Evolutionary conservation across 2,329 filamentous ascomycete genomes (phyloP).

Genomic region (Graphium sp.): DNA sequence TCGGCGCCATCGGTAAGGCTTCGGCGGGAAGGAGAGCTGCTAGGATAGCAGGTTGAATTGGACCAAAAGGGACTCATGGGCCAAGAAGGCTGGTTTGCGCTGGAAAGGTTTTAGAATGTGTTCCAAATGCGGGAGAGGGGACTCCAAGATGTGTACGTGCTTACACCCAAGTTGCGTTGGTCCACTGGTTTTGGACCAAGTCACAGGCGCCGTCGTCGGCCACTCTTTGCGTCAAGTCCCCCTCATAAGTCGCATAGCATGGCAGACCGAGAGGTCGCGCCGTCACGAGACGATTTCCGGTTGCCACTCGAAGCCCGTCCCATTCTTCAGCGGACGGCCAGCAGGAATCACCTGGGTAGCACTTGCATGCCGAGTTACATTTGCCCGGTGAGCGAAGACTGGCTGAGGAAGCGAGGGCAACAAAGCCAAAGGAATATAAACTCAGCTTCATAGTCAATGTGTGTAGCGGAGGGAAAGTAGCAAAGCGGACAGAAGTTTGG

Average conservation of each 20-base stretch:
- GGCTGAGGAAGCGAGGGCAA: too few relatives aligned
- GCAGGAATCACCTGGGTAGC: slow-evolving; percentile 29
- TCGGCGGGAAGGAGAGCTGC: too few relatives aligned
- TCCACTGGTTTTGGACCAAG: slow-evolving; percentile 16
- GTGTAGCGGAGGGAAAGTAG: too few relatives aligned
- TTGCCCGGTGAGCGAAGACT: too few relatives aligned
- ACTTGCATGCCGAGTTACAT: too few relatives aligned
- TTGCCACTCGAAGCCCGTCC: slow-evolving; percentile 29
- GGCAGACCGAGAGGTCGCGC: slow-evolving; percentile 32
- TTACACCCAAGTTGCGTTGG: slow-evolving; percentile 3
- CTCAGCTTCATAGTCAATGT: too few relatives aligned
- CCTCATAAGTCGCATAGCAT: slow-evolving; percentile 33
- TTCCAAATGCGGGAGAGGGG: not conserved
- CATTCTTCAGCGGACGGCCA: slow-evolving; percentile 33
- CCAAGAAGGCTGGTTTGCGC: slow-evolving; percentile 18
- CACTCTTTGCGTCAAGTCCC: slow-evolving; percentile 6
- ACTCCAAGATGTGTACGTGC: too few relatives aligned
- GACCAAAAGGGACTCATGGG: slow-evolving; percentile 20
- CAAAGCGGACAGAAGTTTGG: too few relatives aligned
- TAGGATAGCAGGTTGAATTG: slow-evolving; percentile 20
- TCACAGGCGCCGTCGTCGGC: slow-evolving; percentile 15
- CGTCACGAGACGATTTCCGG: slow-evolving; percentile 30
- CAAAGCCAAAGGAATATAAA: too few relatives aligned
- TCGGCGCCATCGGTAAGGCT: too few relatives aligned
- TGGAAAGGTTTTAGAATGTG: slow-evolving; percentile 5